Evolutionary conservation across 2,329 filamentous ascomycete species (phyloP).

Genomic region (Sporothrix variecibatus): DNA sequence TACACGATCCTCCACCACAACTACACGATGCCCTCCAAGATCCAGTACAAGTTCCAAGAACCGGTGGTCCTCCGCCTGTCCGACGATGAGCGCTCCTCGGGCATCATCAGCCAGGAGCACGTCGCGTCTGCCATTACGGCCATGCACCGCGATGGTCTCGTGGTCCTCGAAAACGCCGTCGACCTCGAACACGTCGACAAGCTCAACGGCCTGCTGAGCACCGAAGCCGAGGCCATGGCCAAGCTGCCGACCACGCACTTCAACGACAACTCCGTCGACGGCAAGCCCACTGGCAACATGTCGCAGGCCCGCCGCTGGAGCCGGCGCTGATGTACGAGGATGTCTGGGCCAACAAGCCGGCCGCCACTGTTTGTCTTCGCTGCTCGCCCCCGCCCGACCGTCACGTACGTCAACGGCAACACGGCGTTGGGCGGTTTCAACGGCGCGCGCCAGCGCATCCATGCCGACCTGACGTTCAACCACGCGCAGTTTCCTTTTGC

Average conservation of each 20-base stretch:
- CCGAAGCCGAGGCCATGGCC: constrained; percentile 24
- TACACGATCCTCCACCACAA: neutral
- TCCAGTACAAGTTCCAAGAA: constrained; percentile 26
- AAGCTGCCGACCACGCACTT: constrained; percentile 31
- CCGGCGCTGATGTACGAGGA: constrained; percentile 30
- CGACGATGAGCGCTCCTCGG: constrained; percentile 15
- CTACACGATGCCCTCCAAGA: neutral
- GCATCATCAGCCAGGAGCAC: constrained; percentile 6
- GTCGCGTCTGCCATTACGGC: constrained; percentile 19
- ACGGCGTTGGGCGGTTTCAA: constrained; percentile 23
- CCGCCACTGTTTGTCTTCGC: constrained; percentile 23
- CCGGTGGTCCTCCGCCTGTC: constrained; percentile 16
- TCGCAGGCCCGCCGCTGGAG: constrained; percentile 30
- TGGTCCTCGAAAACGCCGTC: constrained; percentile 27
- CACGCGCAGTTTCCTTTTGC: constrained; percentile 47
- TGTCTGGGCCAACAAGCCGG: constrained; percentile 28
- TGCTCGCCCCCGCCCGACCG: constrained; percentile 25
- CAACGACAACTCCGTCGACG: constrained; percentile 29
- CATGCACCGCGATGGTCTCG: constrained; percentile 23
- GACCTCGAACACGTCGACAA: constrained; percentile 16
- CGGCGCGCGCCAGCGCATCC: constrained; percentile 40
- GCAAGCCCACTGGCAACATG: constrained; percentile 31
- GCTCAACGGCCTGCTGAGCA: constrained; percentile 20
- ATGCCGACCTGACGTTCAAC: constrained; percentile 44
- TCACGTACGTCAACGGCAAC: constrained; percentile 30